phyloP scores from a whole-genome alignment of 2,329 filamentous ascomycete genomes.

The Penicillium sclerotiorum region DNA sequence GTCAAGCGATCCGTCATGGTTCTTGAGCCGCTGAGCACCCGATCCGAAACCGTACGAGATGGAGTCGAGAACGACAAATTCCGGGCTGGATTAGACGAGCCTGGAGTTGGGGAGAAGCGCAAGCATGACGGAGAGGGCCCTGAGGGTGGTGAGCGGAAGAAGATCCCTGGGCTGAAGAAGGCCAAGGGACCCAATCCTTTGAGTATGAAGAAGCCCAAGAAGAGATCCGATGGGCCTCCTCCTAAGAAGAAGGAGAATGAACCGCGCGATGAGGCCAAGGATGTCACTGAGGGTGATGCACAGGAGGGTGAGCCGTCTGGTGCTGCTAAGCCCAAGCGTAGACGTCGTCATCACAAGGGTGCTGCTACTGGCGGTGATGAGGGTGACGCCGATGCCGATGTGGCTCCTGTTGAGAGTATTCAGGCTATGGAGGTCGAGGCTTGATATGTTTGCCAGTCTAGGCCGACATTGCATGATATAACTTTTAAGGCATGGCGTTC shows the following conservation, averaged over 20 bases:
- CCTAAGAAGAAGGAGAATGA: conserved; percentile 26
- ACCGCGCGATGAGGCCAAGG: conserved; percentile 7
- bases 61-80: conserved; percentile 52
- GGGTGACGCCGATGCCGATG: conserved; percentile 15
- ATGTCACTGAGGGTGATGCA: conserved; percentile 20
- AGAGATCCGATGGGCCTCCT: conserved; percentile 25
- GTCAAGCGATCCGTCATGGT: conserved; percentile 56
- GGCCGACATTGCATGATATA: conserved; percentile 7
- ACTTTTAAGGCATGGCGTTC: conserved; percentile 35
- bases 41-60: conserved; percentile 46
- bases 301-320: conserved; percentile 26
- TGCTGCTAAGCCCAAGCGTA: conserved; percentile 37
- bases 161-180: conserved; percentile 38
- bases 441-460: conserved; percentile 10
- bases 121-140: conserved; percentile 29
- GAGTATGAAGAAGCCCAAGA: conserved; percentile 52
- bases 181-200: conserved; percentile 52
- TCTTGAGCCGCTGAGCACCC: conserved; percentile 50
- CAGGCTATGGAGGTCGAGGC: conserved; percentile 23
- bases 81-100: conserved; percentile 42
- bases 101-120: conserved; percentile 38
- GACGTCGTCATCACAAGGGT: conserved; percentile 39
- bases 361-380: conserved; percentile 21
- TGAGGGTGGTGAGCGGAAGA: conserved; percentile 31
- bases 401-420: conserved; percentile 14